phyloP scores from a whole-genome alignment of 352 stramenopile species.

The Phytophthora uliginosa region DNA sequence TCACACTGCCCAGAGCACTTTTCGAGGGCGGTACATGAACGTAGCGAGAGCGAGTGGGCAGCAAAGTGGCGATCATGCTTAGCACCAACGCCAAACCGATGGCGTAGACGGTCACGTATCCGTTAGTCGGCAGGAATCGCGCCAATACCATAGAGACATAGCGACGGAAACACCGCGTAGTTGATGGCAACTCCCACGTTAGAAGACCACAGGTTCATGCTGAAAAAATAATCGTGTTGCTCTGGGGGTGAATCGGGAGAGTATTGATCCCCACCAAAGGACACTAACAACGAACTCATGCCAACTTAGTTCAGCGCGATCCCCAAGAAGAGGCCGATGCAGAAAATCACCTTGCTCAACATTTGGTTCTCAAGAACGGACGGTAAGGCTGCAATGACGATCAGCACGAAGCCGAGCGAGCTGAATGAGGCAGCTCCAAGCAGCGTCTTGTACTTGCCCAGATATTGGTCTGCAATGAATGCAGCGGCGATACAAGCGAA shows the following conservation, averaged over 20 bases:
- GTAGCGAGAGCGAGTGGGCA: constrained; percentile 46
- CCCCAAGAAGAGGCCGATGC: constrained; percentile 59
- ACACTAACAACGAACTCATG: constrained; percentile 65
- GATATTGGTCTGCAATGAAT: constrained; percentile 65
- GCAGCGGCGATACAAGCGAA: constrained; percentile 64
- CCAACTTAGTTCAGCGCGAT: constrained; percentile 57
- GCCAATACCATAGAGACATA: constrained; percentile 76
- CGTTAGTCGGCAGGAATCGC: constrained; percentile 45
- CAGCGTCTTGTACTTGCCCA: constrained; percentile 52
- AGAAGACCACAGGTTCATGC: constrained; percentile 80
- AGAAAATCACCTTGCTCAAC: constrained; percentile 58
- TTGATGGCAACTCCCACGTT: constrained; percentile 79
- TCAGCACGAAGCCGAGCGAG: constrained; percentile 55
- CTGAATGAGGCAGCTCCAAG: constrained; percentile 36
- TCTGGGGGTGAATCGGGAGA: constrained; percentile 42
- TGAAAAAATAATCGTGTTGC: constrained; percentile 74
- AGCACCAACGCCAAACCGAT: constrained; percentile 54
- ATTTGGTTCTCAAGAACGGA: constrained; percentile 36
- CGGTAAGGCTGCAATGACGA: constrained; percentile 56
- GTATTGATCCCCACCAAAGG: constrained; percentile 73
- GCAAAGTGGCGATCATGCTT: constrained; percentile 42
- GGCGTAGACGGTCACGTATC: constrained; percentile 59
- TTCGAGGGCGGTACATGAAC: constrained; percentile 44
- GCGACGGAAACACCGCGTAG: constrained; percentile 76
- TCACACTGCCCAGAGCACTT: constrained; percentile 49